Conservation (phyloP, 1,139 yeast genomes). For the Saccharomyces hybrid region DNA sequence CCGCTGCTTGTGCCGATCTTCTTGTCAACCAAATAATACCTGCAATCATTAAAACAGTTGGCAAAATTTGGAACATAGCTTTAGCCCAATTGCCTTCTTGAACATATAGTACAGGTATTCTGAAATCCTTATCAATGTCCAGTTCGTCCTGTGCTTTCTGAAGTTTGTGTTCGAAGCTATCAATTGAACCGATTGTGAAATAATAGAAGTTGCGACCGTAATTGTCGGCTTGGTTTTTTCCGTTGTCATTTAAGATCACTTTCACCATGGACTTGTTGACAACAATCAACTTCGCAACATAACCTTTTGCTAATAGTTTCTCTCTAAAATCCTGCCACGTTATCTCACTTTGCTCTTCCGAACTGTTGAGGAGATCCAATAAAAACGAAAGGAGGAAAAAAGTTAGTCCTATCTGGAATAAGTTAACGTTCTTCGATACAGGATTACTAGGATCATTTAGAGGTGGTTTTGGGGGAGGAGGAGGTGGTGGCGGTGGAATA, state of each 20-base stretch:
- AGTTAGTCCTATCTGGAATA: conserved; percentile 31
- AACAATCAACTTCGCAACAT: conserved; percentile 60
- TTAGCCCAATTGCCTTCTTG: conserved; percentile 54
- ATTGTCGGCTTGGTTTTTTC: conserved; percentile 38
- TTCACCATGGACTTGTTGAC: conserved; percentile 58
- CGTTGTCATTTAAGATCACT: conserved; percentile 59
- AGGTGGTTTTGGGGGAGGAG: conserved; percentile 7
- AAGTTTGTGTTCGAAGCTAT: conserved; percentile 63
- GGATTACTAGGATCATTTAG: conserved; percentile 29
- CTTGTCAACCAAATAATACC: conserved; percentile 65
- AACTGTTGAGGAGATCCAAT: conserved; percentile 25
- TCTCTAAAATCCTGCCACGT: conserved; percentile 63
- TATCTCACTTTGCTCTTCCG: conserved; percentile 32
- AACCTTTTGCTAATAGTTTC: conserved; percentile 53
- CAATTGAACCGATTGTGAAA: conserved; percentile 69
- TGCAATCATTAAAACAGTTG: conserved; percentile 62
- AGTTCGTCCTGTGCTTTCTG: conserved; percentile 54
- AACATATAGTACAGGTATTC: conserved; percentile 57
- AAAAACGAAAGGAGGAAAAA: conserved; percentile 29
- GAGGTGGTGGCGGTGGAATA: background rate
- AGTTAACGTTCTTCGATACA: conserved; percentile 29
- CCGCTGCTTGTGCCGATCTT: conserved; percentile 45
- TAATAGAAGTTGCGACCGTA: conserved; percentile 42
- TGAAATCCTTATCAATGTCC: conserved; percentile 49
- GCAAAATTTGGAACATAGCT: conserved; percentile 53